Evolutionary conservation across 208 protist genomes (phyloP).

Genomic region (Novymonas esmeraldas): DNA sequence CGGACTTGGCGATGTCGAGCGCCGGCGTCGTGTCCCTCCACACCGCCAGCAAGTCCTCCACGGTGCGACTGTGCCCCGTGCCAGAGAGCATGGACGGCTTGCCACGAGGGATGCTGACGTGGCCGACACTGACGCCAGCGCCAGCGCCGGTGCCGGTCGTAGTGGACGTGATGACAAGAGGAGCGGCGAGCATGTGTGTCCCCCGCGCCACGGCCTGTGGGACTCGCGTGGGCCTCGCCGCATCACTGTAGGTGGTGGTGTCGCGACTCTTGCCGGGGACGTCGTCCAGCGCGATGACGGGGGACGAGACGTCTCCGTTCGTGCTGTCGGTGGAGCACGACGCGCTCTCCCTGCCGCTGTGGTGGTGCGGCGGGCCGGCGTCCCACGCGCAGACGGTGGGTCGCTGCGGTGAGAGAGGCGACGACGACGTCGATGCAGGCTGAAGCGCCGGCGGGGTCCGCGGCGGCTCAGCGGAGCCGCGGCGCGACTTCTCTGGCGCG

Average conservation of each 20-base stretch:
- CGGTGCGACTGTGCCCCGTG: slow-evolving; percentile 6
- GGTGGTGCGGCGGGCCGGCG: not conserved
- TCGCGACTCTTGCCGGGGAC: no score
- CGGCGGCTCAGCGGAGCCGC: not conserved
- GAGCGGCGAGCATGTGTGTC: no score
- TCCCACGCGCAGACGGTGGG: slow-evolving; percentile 1
- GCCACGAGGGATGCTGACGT: not conserved
- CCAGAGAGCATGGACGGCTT: not conserved
- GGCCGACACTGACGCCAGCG: no score
- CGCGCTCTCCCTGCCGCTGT: not conserved
- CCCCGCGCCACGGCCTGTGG: no score
- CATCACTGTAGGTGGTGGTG: not conserved
- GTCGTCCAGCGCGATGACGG: not conserved
- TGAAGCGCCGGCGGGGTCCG: not conserved
- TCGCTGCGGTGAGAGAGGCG: slow-evolving; percentile 16
- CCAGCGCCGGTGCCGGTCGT: not conserved
- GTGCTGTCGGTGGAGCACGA: not conserved
- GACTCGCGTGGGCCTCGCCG: not conserved
- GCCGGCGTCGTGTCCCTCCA: not conserved
- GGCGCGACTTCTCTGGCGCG: not conserved
- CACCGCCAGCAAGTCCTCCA: slow-evolving; percentile 3
- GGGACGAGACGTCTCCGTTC: not conserved
- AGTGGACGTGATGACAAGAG: not conserved
- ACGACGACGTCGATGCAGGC: not conserved
- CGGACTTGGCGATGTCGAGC: not conserved